Conservation (phyloP, 2,329 filamentous ascomycete species). For the Mycosphaerelloides madeirae region DNA sequence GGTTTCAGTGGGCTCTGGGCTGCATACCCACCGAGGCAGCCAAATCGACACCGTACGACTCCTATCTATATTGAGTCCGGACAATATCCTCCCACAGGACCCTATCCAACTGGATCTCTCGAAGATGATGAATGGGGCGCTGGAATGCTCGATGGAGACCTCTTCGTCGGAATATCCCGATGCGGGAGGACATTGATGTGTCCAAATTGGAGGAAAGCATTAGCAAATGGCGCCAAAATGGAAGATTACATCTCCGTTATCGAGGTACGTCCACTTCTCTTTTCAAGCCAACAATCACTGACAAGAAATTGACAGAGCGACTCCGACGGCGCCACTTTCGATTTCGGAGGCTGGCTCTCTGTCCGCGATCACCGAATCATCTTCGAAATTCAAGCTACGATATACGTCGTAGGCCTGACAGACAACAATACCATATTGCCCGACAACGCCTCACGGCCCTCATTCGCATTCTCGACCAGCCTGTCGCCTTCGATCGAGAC, state of each 20-base stretch:
- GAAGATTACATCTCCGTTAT: constrained; percentile 31
- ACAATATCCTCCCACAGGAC: constrained; percentile 7
- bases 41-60: constrained; percentile 10
- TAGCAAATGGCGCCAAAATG: constrained; percentile 19
- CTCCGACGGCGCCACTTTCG: constrained; percentile 38
- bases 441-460: constrained; percentile 24
- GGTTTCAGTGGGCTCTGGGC: background rate
- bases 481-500: constrained; percentile 37
- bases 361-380: constrained; percentile 40
- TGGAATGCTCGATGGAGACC: constrained; percentile 39
- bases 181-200: constrained; percentile 43
- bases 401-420: constrained; percentile 41
- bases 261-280: constrained; percentile 20
- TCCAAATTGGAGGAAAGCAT: constrained; percentile 39
- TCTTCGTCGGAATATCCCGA: constrained; percentile 43
- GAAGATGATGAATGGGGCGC: constrained; percentile 46
- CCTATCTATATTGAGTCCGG: constrained; percentile 19
- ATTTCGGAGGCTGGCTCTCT: constrained; percentile 46
- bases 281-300: too few species aligned
- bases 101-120: constrained; percentile 12
- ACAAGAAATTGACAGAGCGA: constrained; percentile 27
- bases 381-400: constrained; percentile 42
- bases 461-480: constrained; percentile 29
- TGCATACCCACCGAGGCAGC: background rate
- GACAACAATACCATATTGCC: constrained; percentile 23